Conservation (phyloP, 2,329 filamentous ascomycete genomes). For the Fusarium sp. region DNA sequence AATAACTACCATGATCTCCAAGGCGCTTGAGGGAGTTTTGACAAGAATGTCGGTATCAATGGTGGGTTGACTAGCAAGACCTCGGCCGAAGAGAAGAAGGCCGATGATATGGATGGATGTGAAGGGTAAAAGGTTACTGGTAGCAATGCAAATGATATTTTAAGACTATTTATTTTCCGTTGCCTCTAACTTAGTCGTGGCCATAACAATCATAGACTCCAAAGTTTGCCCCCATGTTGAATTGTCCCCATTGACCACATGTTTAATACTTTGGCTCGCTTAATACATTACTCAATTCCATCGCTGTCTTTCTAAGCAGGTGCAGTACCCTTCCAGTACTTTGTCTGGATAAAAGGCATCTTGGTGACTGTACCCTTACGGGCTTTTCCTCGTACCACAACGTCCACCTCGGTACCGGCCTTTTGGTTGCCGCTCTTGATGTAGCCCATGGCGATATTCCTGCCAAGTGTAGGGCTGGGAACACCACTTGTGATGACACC, state of each 20-base stretch:
- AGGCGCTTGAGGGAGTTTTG: neutral
- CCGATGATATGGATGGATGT: neutral
- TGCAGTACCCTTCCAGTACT: conserved; percentile 65
- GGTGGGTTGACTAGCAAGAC: neutral
- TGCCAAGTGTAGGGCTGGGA: conserved; percentile 84
- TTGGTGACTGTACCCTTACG: conserved; percentile 80
- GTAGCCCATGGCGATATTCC: conserved; percentile 97
- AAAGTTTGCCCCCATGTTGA: conserved; percentile 27
- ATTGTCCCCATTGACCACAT: conserved; percentile 19
- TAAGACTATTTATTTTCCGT: conserved; percentile 8
- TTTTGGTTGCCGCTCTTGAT: conserved; percentile 84
- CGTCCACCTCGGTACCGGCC: conserved; percentile 80
- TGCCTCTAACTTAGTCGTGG: neutral
- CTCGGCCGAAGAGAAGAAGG: neutral
- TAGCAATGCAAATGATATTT: neutral
- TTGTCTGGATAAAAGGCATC: conserved; percentile 87
- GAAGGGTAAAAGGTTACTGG: neutral
- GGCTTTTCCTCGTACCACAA: conserved; percentile 79
- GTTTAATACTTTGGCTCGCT: conserved; percentile 24
- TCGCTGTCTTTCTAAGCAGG: conserved; percentile 12
- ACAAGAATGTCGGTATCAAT: neutral
- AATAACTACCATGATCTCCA: neutral
- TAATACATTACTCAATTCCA: conserved; percentile 6
- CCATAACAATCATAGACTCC: conserved; percentile 14
- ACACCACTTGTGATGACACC: conserved; percentile 89